phyloP scores from a whole-genome alignment of 768 basidiomycete genomes.

The Gelatoporia subvermispora region DNA sequence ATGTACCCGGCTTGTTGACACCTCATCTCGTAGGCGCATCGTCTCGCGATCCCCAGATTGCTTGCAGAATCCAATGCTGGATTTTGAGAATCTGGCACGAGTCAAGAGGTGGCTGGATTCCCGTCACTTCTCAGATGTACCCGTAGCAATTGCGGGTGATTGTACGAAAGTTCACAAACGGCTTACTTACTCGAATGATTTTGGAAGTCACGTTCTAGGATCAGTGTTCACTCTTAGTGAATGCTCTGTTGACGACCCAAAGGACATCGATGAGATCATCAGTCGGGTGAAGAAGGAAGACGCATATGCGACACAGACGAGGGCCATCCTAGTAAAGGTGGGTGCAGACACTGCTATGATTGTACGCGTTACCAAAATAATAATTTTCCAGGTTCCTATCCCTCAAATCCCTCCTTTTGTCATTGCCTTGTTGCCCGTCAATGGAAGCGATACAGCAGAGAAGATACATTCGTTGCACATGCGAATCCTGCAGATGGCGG shows the following conservation, averaged over 20 bases:
- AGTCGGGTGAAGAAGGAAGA: slow-evolving; percentile 13
- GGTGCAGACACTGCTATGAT: not conserved
- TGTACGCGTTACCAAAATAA: not conserved
- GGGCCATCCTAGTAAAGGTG: slow-evolving; percentile 25
- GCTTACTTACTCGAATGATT: slow-evolving; percentile 22
- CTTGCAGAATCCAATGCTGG: slow-evolving; percentile 21
- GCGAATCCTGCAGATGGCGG: slow-evolving; percentile 8
- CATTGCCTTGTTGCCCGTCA: slow-evolving; percentile 21
- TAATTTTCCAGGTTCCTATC: slow-evolving; percentile 16
- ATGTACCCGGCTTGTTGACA: too few relatives aligned
- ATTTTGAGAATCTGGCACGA: slow-evolving; percentile 24
- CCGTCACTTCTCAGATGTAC: slow-evolving; percentile 17
- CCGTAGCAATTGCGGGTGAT: slow-evolving; percentile 22
- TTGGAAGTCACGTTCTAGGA: slow-evolving; percentile 24
- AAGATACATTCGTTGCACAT: slow-evolving; percentile 20
- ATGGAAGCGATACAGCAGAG: slow-evolving; percentile 18
- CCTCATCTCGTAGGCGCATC: slow-evolving; percentile 13
- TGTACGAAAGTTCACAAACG: slow-evolving; percentile 25
- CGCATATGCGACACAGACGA: slow-evolving; percentile 20
- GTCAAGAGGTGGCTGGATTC: slow-evolving; percentile 20
- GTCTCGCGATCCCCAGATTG: slow-evolving; percentile 19
- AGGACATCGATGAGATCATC: slow-evolving; percentile 24
- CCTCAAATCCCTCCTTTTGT: slow-evolving; percentile 20
- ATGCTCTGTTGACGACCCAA: slow-evolving; percentile 17
- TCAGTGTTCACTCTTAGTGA: slow-evolving; percentile 14